A percentile compares a stretch with the other conserved stretches of the same genome.
Evolutionary conservation across 2,329 filamentous ascomycete species (phyloP).

Genomic region (Pseudogymnoascus sp.): DNA sequence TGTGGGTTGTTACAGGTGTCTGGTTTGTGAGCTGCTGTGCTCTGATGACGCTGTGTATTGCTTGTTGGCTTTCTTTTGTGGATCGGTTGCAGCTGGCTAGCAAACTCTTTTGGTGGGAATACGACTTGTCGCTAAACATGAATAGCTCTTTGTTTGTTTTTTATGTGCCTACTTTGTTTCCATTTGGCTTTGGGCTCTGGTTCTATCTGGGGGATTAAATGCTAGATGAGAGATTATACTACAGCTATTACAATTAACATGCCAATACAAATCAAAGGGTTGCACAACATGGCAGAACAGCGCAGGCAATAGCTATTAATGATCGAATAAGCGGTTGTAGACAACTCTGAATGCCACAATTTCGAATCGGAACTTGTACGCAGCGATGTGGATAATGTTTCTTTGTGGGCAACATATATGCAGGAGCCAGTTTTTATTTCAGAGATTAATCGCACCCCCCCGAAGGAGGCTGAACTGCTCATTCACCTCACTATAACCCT

Average conservation of each 20-base stretch:
- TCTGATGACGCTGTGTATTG: background rate
- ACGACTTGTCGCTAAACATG: background rate
- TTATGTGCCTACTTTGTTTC: background rate
- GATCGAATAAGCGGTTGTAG: too few relatives aligned
- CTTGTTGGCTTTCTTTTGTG: background rate
- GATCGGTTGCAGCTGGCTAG: background rate
- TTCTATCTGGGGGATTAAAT: background rate
- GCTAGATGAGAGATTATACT: background rate
- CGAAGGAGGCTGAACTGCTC: background rate
- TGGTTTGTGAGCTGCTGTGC: background rate
- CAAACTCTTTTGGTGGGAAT: background rate
- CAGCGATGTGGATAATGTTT: too few relatives aligned
- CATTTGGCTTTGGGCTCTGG: background rate
- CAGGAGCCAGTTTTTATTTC: background rate
- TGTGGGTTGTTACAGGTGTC: background rate
- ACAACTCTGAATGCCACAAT: too few relatives aligned
- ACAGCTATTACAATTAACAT: background rate
- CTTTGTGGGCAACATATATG: background rate
- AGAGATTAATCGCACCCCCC: too few relatives aligned
- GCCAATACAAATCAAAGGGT: background rate
- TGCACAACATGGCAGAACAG: too few relatives aligned
- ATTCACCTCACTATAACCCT: background rate
- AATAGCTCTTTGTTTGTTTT: background rate
- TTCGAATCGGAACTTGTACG: too few relatives aligned
- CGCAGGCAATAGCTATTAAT: background rate